A percentile compares a stretch with the other conserved stretches of the same genome.
phyloP scores from a whole-genome alignment of 2,329 filamentous ascomycete species.

The Macrophomina tecta region DNA sequence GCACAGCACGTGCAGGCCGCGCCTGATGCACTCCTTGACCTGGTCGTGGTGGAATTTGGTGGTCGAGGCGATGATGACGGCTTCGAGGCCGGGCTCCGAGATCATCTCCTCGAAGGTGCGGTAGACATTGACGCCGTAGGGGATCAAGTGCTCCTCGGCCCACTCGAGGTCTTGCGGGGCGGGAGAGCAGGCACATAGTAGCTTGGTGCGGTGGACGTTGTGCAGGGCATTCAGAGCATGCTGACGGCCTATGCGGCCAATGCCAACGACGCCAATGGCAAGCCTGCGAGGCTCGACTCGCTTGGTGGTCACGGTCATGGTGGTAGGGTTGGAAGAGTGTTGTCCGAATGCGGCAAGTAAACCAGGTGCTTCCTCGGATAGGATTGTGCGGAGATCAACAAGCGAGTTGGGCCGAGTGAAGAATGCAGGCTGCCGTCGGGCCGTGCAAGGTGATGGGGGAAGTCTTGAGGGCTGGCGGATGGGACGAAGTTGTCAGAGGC shows the following conservation, averaged over 20 bases:
- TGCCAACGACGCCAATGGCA: conserved; percentile 56
- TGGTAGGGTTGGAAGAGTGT: background rate
- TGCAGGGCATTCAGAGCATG: conserved; percentile 58
- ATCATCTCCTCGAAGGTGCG: conserved; percentile 57
- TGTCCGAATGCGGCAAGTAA: conserved; percentile 6
- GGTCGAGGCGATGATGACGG: conserved; percentile 48
- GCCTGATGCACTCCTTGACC: conserved; percentile 43
- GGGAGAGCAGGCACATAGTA: conserved; percentile 58
- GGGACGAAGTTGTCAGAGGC: background rate
- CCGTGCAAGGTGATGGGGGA: background rate
- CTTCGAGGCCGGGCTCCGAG: conserved; percentile 47
- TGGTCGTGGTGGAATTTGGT: conserved; percentile 45
- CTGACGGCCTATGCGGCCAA: conserved; percentile 61
- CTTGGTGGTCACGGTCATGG: background rate
- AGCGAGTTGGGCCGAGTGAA: background rate
- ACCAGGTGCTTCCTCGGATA: conserved; percentile 2
- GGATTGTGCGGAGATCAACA: background rate
- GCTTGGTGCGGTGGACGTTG: conserved; percentile 53
- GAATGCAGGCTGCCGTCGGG: background rate
- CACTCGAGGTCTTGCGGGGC: conserved; percentile 53
- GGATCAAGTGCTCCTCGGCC: conserved; percentile 52
- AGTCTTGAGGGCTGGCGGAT: background rate
- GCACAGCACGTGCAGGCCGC: conserved; percentile 45
- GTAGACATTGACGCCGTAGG: conserved; percentile 54
- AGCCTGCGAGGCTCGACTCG: conserved; percentile 32